Evolutionary conservation across 2,329 filamentous ascomycete species (phyloP).

Genomic region (Penicillium sp.): DNA sequence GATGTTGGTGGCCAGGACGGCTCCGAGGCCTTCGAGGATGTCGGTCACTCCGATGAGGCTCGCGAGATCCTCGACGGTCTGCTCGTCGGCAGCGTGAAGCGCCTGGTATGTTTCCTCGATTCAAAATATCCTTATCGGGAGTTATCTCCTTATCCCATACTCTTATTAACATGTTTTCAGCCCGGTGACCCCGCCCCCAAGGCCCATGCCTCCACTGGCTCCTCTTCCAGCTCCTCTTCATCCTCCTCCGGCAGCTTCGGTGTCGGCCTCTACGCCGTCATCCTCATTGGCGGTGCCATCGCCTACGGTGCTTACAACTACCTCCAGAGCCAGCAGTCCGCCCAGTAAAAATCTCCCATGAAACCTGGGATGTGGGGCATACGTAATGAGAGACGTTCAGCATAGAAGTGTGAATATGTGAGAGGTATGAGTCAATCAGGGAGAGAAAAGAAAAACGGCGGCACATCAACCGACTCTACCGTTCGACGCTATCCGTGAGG

Average conservation of each 20-base stretch:
- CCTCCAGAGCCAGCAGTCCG: conserved; percentile 58
- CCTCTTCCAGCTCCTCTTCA: conserved; percentile 47
- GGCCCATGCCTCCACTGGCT: conserved; percentile 54
- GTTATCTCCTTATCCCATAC: not conserved
- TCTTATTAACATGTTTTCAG: conserved; percentile 39
- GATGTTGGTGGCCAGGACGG: conserved; percentile 95
- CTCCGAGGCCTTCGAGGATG: conserved; percentile 98
- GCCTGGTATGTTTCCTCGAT: conserved; percentile 60
- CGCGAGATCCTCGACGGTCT: conserved; percentile 86
- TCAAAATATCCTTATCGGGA: not conserved
- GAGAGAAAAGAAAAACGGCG: not conserved
- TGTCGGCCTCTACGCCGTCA: conserved; percentile 77
- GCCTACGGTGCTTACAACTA: conserved; percentile 88
- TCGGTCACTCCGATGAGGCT: conserved; percentile 98
- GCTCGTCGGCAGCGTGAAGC: conserved; percentile 76
- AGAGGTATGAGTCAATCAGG: not conserved
- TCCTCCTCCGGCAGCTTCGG: conserved; percentile 58
- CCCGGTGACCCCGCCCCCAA: conserved; percentile 78
- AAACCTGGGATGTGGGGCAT: not conserved
- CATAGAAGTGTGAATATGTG: not conserved
- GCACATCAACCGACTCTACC: not conserved
- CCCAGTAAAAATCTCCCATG: conserved; percentile 25
- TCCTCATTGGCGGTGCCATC: conserved; percentile 74
- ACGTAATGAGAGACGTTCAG: not conserved
- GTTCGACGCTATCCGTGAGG: not conserved